Evolutionary conservation across 1,284 basidiomycete genomes (phyloP), one percentile per base, ranked within the genome.

Genomic region (Flammula alnicola): DNA sequence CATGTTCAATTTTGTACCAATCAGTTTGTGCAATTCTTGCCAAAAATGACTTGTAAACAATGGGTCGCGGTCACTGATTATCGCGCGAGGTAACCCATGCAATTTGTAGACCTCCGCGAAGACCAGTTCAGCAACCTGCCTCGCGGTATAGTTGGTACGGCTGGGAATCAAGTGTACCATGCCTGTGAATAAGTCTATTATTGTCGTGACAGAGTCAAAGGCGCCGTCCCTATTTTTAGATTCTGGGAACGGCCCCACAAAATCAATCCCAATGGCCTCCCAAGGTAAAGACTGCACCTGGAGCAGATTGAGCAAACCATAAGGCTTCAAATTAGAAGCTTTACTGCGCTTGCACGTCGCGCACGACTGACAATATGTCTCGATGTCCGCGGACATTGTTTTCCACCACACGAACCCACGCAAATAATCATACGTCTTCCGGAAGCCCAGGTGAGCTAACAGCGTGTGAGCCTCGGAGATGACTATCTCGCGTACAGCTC

Each of bases 21-120:
- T 62, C 1, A 74, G 54, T n/a, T 57, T 48, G 44, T 71, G 59
- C 2, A 78, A 52, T 2, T 65, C 48, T 7, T 52, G 55, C 76
- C 77, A 80, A 54, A 80, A 78, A 1, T 26, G 25, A 3, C 65
- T 67, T 0, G 72, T 72, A 55, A 78, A 80, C n/a, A 69, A 51
- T 0, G 12, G 65, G 50, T 78, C 75, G 0, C 70, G 55, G 48
- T 78, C 68, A 20, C 66, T 69, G 7, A 77, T 57, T 27, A 82
- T 75, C 0, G 50, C 41, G 4, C 56, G 41, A 0, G 67, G 75
- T 2, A 77, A 47, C 0, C 74, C 71, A 55, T 76, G 71, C 10
- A 73, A 58, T 23, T 64, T 64, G 39, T 71, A 71, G 0, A 77
- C 59, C 4, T 62, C 40, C 3, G 60, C 54, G 35, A 74, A 68